Evolutionary conservation across 768 basidiomycete genomes (phyloP), one percentile per base, ranked within the genome.

Genomic region (Suillus tomentosus): DNA sequence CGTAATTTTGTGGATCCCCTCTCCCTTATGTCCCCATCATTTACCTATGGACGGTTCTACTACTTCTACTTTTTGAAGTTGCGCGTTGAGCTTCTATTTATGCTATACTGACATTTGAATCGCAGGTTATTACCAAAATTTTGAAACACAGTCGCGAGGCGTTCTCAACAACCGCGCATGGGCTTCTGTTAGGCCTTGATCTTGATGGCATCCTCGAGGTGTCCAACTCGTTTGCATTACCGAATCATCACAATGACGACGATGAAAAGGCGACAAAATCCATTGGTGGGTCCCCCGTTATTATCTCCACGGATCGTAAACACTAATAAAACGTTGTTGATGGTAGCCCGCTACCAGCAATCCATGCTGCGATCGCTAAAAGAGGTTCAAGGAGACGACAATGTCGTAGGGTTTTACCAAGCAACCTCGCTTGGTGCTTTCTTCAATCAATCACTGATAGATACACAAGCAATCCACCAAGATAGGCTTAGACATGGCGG

Each of bases 351-450:
- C 53, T 95, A 94, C 74, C 93, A 95, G 76, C 81, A 84, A 42
- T 84, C 88, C 63, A 93, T 95, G 92, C 80, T 95, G 54, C 87
- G 91, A 62, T 90, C 91, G 27, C 81, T 98, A 72, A 92, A 93
- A 72, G 94, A 96, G 74, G 95, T 96, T 62, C 90, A 92, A 71
- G 87, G 89, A 43, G 94, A 96, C 71, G 94, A 96, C 77, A 94
- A 89, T 67, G 86, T 95, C 40, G 90, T 97, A 62, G 96, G 96
- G 45, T 94, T 96, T 77, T 98, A 98, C 79, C 94, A 96, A 72
- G 91, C 92, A 51, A 94, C 90, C 34, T 87, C 88, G 10, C 82
- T 94, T 45, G 93, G 93, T 50, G 91, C 92, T 5, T 94, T 95
- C 75, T 91, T 90, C 76, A 92, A 86, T 72, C 92, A 93, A 74